Base-by-base conservation (phyloP, 176 grass and related monocot genomes). In the Alloteropsis semialata region DNA sequence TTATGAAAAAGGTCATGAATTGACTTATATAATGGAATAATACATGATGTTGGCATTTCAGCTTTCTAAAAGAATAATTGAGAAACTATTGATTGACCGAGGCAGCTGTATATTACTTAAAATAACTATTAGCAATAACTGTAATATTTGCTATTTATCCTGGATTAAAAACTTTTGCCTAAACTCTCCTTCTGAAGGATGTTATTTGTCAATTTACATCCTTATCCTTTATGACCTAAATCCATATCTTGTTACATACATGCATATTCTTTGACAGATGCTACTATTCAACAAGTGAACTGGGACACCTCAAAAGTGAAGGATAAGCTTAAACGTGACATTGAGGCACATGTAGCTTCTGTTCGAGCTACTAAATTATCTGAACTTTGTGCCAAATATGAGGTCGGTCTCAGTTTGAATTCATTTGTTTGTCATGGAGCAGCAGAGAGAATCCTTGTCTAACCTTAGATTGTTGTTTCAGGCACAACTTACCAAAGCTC, bases 251-350 rank as follows among this genome's bases (percentile, higher is more conserved):
- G 72, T 82, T 38, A 10, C 19, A 86, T 50, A 19, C 45, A 21
- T 87, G 61, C 58, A 75, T 65, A 78, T 87, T 65, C 7, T 65
- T 77, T 75, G 34, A 57, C 89, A 99, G 97, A 99, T 90, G 93
- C 93, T 86, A 80, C 89, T 85, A 94, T 99, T 80, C 75, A 94
- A 69, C 97, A 96, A 96, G 91, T 92, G 83, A 96, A 85, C 17
- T 99, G 97, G 97, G 87, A 99, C 34, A 80, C 91, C 55, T 96
- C 85, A 17, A 99, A 96, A 92, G 77, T 94, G 75, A 88, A 84
- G 71, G 97, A 99, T 82, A 96, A 99, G 80, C 89, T 99, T 87
- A 89, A 80, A 76, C 89, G 97, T 69, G 97, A 99, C 79, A 92
- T 99, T 61, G 97, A 96, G 27, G 64, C 83, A 3, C 93, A 96